Evolutionary conservation across 176 grass and related monocot genomes (phyloP), one percentile per base, ranked within the genome.

Genomic region (Aegilops longissima): DNA sequence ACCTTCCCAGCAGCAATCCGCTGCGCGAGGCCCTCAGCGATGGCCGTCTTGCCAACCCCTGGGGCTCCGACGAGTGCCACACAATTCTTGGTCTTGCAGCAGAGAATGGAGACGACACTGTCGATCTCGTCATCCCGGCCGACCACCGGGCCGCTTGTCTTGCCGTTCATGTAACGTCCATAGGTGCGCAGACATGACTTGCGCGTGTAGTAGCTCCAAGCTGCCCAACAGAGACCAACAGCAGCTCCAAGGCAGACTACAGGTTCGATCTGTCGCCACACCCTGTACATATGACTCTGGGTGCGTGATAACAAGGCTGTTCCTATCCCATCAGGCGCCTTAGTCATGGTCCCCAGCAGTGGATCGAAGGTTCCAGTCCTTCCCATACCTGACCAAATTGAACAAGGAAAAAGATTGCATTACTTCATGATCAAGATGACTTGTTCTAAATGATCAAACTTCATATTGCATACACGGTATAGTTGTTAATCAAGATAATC

Each of bases 81-180:
- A 23, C 70, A 73, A n/a, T 73, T 73, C 70, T 73, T 73, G 36
- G 70, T 73, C 38, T 73, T 73, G 21, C 70, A 73, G 70, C 70
- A 73, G 38, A 73, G 70, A 44, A 73, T 73, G 70, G 70, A 73
- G 11, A 73, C 5, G 35, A 73, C 21, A 23, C 20, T 21, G 8
- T 73, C 70, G 21, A 73, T 73, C 21, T 73, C 70, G 5, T 73
- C 70, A 8, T 73, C 70, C 21, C 70, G 70, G 10, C 70, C 70
- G 11, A 73, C 70, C 70, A 73, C 70, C 70, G 9, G 38, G 21
- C 38, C 69, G 0, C 36, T 23, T 9, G 8, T 40, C 1, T 72
- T 25, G 10, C 70, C 70, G 5, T 21, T 73, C 70, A 73, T 13
- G 70, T 44, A 73, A 11, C 0, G 70, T 8, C 38, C 70, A 5